Base-by-base conservation (phyloP, 352 stramenopile genomes). In the Phytophthora tubulina region DNA sequence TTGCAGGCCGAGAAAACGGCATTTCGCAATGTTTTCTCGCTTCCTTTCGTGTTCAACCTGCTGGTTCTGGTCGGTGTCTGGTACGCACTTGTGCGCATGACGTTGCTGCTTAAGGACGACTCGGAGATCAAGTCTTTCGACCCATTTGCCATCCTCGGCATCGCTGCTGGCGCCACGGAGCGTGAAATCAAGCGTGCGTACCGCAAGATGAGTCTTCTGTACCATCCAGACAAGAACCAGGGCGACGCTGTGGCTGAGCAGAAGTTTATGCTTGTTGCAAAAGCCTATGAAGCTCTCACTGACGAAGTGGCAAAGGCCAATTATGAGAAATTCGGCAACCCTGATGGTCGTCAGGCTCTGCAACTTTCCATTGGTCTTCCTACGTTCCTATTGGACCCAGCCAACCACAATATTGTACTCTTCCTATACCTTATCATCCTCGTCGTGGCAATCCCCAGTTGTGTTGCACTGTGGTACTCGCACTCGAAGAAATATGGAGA, bases 81-180 rank as follows among this genome's bases (percentile, higher is more conserved):
- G 89, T 93, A 93, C 73, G 84, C 82, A 13, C 81, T 99, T 53
- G 78, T 97, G 61, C 97, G 92, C 74, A 91, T 99, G 51, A 74
- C 93, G 39, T 60, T 96, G 17, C 86, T 97, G 60, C 92, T 99
- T 48, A 91, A 96, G 67, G 86, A 96, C 63, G 94, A 99, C 82
- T 98, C 96, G 70, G 94, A 99, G 86, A 98, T 99, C 78, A 98
- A 98, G 82, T 97, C 92, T 41, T 99, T 99, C 79, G 97, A 99
- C 83, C 97, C 98, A 41, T 99, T 99, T 78, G 82, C 81, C 35
- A 99, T 99, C 76, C 84, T 99, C 11, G 95, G 95, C 54, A 97
- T 99, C 60, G 92, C 97, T 8, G 56, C 86, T 0, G 93, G 89
- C 21, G 89, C 91, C n/a, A 92, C 96, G 27, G 88, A 96, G 62